phyloP scores from a whole-genome alignment of 176 grass and related monocot genomes.

The Tuctoria greenei region DNA sequence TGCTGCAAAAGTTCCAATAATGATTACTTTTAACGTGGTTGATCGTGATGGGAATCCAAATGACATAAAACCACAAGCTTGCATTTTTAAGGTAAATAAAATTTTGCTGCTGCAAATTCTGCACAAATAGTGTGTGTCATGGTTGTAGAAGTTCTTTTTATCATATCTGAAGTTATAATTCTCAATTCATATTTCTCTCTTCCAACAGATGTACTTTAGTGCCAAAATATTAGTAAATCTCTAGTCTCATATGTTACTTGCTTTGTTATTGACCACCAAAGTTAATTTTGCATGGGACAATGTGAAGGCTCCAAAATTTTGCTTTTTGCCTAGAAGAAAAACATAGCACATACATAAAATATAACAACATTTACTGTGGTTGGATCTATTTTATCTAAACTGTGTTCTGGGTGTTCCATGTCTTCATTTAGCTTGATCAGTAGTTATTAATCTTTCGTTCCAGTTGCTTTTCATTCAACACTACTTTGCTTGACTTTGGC shows the following conservation, averaged over 20 bases:
- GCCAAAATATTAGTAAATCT: background rate
- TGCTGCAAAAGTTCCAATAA: conserved; percentile 99
- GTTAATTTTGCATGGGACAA: background rate
- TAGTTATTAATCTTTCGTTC: background rate
- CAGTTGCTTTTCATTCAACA: conserved; percentile 15
- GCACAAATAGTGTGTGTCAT: background rate
- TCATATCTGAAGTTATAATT: conserved; percentile 14
- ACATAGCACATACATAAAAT: background rate
- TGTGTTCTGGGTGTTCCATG: background rate
- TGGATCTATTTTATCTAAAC: conserved; percentile 10
- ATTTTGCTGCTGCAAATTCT: conserved; percentile 7
- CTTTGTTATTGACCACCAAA: conserved; percentile 9
- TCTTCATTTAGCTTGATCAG: conserved; percentile 25
- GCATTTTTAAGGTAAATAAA: conserved; percentile 90
- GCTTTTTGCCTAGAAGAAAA: background rate
- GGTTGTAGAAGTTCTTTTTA: background rate
- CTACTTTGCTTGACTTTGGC: conserved; percentile 26
- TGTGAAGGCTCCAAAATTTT: background rate
- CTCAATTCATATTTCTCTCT: conserved; percentile 16
- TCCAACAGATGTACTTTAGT: background rate
- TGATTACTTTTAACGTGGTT: conserved; percentile 98
- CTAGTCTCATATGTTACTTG: conserved; percentile 1
- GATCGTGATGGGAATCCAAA: conserved; percentile 85
- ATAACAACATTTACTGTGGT: background rate
- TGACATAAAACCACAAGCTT: conserved; percentile 89